Evolutionary conservation across 331 rosid genomes (phyloP).

Genomic region (Stylosanthes scabra): DNA sequence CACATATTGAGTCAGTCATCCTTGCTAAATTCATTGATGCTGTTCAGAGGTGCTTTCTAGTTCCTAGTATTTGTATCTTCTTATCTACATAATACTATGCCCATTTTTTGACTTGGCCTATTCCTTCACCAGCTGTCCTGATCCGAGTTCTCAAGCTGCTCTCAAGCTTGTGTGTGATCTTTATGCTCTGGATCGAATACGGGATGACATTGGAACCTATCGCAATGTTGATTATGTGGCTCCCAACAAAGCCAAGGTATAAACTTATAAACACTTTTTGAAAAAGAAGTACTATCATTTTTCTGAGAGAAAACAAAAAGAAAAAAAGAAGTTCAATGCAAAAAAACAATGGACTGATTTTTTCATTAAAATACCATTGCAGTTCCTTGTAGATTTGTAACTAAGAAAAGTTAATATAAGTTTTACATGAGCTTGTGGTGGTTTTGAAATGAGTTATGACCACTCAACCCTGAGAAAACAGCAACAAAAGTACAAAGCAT

Average conservation of each 20-base stretch:
- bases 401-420: background rate
- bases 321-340: background rate
- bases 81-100: conserved; percentile 6
- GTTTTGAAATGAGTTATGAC: background rate
- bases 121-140: conserved; percentile 69
- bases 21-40: conserved; percentile 92
- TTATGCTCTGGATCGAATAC: conserved; percentile 89
- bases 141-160: conserved; percentile 80
- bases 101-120: conserved; percentile 35
- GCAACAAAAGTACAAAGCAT: background rate
- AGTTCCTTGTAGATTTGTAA: background rate
- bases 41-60: conserved; percentile 68
- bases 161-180: conserved; percentile 92
- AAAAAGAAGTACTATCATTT: background rate
- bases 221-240: conserved; percentile 96
- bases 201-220: conserved; percentile 99
- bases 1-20: conserved; percentile 90
- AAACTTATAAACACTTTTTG: background rate
- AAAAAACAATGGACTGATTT: conserved; percentile 9
- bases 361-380: background rate
- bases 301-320: background rate
- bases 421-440: conserved; percentile 17
- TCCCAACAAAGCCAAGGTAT: conserved; percentile 98
- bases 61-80: conserved; percentile 35
- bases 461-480: background rate